Evolutionary conservation across 176 grass and related monocot genomes (phyloP).

Genomic region (Tuctoria greenei): DNA sequence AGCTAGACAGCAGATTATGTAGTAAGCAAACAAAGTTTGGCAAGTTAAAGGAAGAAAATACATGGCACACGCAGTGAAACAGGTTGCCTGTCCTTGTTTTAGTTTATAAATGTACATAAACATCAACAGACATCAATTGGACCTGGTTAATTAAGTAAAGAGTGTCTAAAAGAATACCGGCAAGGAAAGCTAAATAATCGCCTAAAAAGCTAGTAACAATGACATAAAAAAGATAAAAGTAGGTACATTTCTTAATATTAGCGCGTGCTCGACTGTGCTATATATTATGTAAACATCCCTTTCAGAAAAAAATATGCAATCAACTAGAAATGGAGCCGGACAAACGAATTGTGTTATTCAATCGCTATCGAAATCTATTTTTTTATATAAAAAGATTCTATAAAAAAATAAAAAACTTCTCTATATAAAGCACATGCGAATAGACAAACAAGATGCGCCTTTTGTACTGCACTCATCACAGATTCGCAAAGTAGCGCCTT

Average conservation of each 20-base stretch:
- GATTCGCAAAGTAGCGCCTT: not conserved
- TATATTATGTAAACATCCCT: no score
- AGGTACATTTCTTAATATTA: no score
- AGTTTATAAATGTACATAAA: not conserved
- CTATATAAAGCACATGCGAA: not conserved
- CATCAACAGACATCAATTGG: not conserved
- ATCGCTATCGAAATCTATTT: not conserved
- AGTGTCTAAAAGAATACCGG: not conserved
- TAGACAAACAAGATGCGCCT: not conserved
- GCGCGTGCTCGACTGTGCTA: no score
- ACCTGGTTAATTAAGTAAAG: not conserved
- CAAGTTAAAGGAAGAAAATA: not conserved
- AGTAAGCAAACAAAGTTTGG: not conserved
- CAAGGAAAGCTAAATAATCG: not conserved
- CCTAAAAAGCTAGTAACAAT: no score
- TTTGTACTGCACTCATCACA: constrained; percentile 1
- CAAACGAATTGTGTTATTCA: not conserved
- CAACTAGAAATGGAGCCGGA: not conserved
- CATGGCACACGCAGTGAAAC: not conserved
- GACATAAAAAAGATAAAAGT: no score
- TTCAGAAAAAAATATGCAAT: no score
- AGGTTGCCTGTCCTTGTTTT: not conserved
- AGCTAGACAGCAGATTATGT: not conserved
- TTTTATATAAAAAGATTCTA: no score
- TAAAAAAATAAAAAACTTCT: not conserved